Evolutionary conservation across 2,329 filamentous ascomycete species (phyloP).

Genomic region (Thyridium curvatum): DNA sequence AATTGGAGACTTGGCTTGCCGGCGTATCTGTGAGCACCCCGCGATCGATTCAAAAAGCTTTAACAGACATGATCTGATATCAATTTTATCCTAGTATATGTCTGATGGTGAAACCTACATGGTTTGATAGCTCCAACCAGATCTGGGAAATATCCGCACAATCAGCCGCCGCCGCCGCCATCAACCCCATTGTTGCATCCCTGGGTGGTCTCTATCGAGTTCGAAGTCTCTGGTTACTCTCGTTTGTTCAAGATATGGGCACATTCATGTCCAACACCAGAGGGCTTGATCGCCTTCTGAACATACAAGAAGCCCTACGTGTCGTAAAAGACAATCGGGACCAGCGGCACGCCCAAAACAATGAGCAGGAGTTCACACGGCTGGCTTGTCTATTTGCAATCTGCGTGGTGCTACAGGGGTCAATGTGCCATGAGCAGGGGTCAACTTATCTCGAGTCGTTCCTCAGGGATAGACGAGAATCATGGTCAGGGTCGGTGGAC

Average conservation of each 20-base stretch:
- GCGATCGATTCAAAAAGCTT: neutral
- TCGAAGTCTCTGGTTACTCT: slow-evolving; percentile 6
- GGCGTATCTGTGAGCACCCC: slow-evolving; percentile 1
- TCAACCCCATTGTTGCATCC: too few relatives aligned
- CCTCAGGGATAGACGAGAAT: neutral
- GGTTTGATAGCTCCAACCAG: slow-evolving; percentile 6
- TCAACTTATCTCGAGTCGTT: neutral
- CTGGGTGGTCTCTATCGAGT: slow-evolving; percentile 1
- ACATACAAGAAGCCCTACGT: neutral
- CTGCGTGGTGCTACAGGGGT: slow-evolving; percentile 1
- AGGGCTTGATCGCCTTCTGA: neutral
- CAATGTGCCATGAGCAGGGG: neutral
- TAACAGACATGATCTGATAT: neutral
- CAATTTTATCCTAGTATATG: too few relatives aligned
- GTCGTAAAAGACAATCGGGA: neutral
- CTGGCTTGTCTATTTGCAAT: slow-evolving; percentile 2
- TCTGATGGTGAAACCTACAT: slow-evolving; percentile 4
- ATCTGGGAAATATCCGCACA: slow-evolving; percentile 2
- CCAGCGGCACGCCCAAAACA: too few relatives aligned
- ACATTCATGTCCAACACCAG: slow-evolving; percentile 3
- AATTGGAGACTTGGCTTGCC: slow-evolving; percentile 4
- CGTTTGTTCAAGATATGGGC: slow-evolving; percentile 6
- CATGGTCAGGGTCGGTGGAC: slow-evolving; percentile 1
- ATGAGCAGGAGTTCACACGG: neutral
- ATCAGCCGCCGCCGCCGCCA: neutral